phyloP scores from a whole-genome alignment of 2,329 filamentous ascomycete genomes.

The Eutypa lata region DNA sequence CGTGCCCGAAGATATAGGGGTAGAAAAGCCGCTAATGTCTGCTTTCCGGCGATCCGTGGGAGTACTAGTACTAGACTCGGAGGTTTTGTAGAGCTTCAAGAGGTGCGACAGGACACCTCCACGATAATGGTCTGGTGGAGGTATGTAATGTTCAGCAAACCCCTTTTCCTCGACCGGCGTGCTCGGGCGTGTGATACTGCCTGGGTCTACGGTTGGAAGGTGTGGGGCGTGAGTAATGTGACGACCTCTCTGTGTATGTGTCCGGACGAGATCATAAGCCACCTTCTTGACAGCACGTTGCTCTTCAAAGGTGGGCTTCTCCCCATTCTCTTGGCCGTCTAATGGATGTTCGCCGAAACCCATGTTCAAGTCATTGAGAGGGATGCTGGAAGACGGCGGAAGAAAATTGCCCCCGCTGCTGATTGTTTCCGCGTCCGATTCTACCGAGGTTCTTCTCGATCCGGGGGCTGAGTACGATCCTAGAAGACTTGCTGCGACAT shows the following conservation, averaged over 20 bases:
- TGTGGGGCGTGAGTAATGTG: slow-evolving; percentile 11
- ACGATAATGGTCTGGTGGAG: slow-evolving; percentile 39
- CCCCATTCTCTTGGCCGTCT: slow-evolving; percentile 8
- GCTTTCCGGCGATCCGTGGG: slow-evolving; percentile 25
- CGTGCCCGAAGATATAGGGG: slow-evolving; percentile 36
- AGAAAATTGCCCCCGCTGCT: slow-evolving; percentile 24
- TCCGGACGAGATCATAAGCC: slow-evolving; percentile 40
- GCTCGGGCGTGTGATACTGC: slow-evolving; percentile 9
- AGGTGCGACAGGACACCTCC: slow-evolving; percentile 45
- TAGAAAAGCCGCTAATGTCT: slow-evolving; percentile 24
- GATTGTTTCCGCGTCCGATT: slow-evolving; percentile 31
- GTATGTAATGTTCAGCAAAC: slow-evolving; percentile 36
- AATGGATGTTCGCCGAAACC: slow-evolving; percentile 10
- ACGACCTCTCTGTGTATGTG: slow-evolving; percentile 33
- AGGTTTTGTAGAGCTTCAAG: slow-evolving; percentile 43
- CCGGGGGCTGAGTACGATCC: slow-evolving; percentile 32
- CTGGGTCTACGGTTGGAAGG: slow-evolving; percentile 6
- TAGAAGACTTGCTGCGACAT: slow-evolving; percentile 38
- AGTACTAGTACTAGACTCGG: slow-evolving; percentile 21
- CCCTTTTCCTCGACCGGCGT: slow-evolving; percentile 35
- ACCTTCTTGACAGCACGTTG: slow-evolving; percentile 30
- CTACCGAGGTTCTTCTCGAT: slow-evolving; percentile 33
- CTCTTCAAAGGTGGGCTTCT: slow-evolving; percentile 16
- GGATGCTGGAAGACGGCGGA: slow-evolving; percentile 23
- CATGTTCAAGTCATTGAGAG: slow-evolving; percentile 28